phyloP scores from a whole-genome alignment of 192 early-diverging fungal species.

The Rhizophagus clarus region DNA sequence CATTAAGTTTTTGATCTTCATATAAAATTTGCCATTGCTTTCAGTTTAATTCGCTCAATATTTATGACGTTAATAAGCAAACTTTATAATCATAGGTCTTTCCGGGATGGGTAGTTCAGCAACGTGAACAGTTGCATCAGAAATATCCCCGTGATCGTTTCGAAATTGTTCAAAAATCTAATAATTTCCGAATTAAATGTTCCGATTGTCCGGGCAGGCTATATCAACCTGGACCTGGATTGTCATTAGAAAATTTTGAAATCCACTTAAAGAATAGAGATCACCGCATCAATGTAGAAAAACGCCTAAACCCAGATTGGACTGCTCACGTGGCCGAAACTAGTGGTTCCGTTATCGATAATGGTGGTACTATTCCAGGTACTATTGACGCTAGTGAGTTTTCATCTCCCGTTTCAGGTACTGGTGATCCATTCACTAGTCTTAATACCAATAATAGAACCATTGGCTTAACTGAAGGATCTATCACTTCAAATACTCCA shows the following conservation, averaged over 20 bases:
- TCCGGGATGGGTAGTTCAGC: slow-evolving; percentile 43
- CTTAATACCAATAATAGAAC: background rate
- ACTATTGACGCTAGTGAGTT: background rate
- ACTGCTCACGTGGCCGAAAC: background rate
- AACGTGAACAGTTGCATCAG: slow-evolving; percentile 34
- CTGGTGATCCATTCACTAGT: background rate
- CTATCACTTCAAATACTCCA: background rate
- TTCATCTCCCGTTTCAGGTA: background rate
- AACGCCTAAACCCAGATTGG: slow-evolving; percentile 17
- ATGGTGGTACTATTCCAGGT: background rate
- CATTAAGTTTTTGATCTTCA: background rate
- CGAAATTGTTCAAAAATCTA: slow-evolving; percentile 44
- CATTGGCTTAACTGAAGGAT: background rate
- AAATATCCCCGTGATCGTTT: slow-evolving; percentile 52
- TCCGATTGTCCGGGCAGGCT: slow-evolving; percentile 55
- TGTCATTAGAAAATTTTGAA: slow-evolving; percentile 53
- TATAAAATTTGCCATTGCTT: background rate
- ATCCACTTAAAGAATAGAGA: slow-evolving; percentile 52
- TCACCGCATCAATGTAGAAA: slow-evolving; percentile 35
- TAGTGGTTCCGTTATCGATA: background rate
- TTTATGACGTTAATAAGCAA: background rate
- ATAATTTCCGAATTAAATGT: slow-evolving; percentile 44
- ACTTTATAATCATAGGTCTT: slow-evolving; percentile 25
- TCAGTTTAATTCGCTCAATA: background rate
- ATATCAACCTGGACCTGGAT: slow-evolving; percentile 49